Conservation (phyloP, 345 rosid genomes). For the Mangifera indica region DNA sequence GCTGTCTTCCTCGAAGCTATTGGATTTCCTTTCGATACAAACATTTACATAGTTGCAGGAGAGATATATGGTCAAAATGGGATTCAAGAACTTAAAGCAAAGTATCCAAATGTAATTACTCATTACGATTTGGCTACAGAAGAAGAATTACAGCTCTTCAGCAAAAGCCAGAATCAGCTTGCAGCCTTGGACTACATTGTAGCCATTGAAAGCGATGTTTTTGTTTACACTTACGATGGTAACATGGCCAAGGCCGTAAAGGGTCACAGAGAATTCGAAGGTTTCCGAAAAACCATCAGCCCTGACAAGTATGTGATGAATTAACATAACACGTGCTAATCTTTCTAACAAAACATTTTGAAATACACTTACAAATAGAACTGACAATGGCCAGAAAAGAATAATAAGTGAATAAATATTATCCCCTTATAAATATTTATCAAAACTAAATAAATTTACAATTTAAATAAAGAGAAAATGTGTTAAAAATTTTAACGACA, state of each 20-base stretch:
- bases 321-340: neutral
- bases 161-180: conserved; percentile 47
- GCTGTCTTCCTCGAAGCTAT: conserved; percentile 69
- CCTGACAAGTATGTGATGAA: conserved; percentile 53
- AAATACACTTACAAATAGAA: too few relatives aligned
- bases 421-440: too few relatives aligned
- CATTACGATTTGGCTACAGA: conserved; percentile 56
- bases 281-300: conserved; percentile 63
- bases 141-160: conserved; percentile 47
- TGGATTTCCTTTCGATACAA: conserved; percentile 57
- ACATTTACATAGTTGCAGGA: conserved; percentile 71
- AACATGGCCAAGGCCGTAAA: conserved; percentile 81
- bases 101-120: conserved; percentile 50
- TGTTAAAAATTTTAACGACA: too few relatives aligned
- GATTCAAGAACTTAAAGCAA: conserved; percentile 36
- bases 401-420: too few relatives aligned
- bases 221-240: conserved; percentile 66
- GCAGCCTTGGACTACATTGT: conserved; percentile 71
- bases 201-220: conserved; percentile 62
- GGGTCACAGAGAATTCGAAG: conserved; percentile 68
- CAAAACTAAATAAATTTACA: too few relatives aligned
- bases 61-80: conserved; percentile 59
- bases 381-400: too few relatives aligned
- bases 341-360: too few relatives aligned
- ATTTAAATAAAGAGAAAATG: too few relatives aligned